Base-by-base conservation (phyloP, 768 basidiomycete genomes). In the Naganishia onofrii region DNA sequence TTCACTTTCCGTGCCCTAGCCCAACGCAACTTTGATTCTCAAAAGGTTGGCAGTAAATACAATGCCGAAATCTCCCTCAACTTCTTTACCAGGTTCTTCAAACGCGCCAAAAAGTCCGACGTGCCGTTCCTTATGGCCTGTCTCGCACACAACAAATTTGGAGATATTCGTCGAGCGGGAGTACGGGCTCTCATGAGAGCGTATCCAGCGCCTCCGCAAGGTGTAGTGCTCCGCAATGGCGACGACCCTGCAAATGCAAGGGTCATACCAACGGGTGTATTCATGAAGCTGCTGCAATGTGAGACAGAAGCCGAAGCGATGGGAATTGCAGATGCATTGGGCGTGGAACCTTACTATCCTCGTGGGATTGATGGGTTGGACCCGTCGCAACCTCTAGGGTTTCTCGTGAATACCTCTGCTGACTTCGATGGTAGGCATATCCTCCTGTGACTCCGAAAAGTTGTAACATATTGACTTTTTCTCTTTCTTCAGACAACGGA, bases 91-190 rank as follows among this genome's bases (percentile, higher is more conserved):
- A 89, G 72, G 70, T 86, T 71, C 88, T 93, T 74, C 88, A 89
- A 87, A 69, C 85, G 88, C 52, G 85, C 90, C 73, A 88, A 88
- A 51, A 86, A 85, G 65, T 81, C 84, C 1, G 81, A 87, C 17
- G 90, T 92, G 85, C 89, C 92, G 1, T 96, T 90, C 76, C 86
- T 98, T 29, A 87, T 96, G 29, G 92, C 90, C 0, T 96, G 93
- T 77, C 86, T 97, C 56, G 83, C 93, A 53, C 91, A 95, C 78
- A 83, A 88, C n/a, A 84, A 92, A 56, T 93, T 98, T 77, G 89
- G 90, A 66, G 83, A 82, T 29, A 74, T 85, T 3, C 70, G 84
- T 26, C 74, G 73, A 48, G 79, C 79, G 34, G 82, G 78, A 0
- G 42, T 83, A 26, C 85, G 87, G 74, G 90, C 89, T 53, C 87